These are phyloP conservation scores for Cutaneotrichosporon cavernicola DNA, from an alignment of 1,284 basidiomycete genomes.

Conservation along the genomic window DNA sequence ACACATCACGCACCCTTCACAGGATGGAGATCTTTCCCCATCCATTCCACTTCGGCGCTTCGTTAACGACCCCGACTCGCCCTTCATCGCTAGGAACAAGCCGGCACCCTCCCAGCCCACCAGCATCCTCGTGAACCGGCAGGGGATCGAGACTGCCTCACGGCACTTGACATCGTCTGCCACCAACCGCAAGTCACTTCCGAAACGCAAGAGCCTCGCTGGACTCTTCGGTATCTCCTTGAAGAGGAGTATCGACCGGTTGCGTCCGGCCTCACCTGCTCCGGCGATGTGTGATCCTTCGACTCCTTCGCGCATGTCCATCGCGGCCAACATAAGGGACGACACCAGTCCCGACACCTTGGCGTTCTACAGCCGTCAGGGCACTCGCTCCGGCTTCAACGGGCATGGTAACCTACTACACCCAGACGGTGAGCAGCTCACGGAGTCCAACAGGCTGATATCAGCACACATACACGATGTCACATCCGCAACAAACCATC, in stretches of 20 bases:
- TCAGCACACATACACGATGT: constrained; percentile 32
- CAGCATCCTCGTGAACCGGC: not conserved
- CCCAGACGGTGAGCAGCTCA: constrained; percentile 12
- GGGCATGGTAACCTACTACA: not conserved
- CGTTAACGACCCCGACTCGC: constrained; percentile 3
- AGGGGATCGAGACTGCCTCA: no score
- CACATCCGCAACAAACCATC: constrained; percentile 40
- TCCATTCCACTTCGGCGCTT: not conserved
- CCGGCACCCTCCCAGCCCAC: not conserved
- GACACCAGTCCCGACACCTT: constrained; percentile 15
- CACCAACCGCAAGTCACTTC: constrained; percentile 23
- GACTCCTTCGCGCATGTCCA: not conserved
- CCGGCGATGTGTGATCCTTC: not conserved
- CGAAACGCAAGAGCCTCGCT: constrained; percentile 44
- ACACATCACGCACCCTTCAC: constrained; percentile 31
- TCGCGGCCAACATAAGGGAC: not conserved
- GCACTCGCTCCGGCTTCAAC: constrained; percentile 11
- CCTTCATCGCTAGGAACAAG: not conserved
- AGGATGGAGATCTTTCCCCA: constrained; percentile 12
- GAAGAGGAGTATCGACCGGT: constrained; percentile 31
- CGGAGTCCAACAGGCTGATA: not conserved
- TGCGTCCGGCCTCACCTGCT: constrained; percentile 14
- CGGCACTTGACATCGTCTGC: no score
- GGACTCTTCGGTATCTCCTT: constrained; percentile 40
- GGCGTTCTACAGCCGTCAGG: constrained; percentile 14